Evolutionary conservation across 352 stramenopile genomes (phyloP).

Genomic region (Globisporangium solare): DNA sequence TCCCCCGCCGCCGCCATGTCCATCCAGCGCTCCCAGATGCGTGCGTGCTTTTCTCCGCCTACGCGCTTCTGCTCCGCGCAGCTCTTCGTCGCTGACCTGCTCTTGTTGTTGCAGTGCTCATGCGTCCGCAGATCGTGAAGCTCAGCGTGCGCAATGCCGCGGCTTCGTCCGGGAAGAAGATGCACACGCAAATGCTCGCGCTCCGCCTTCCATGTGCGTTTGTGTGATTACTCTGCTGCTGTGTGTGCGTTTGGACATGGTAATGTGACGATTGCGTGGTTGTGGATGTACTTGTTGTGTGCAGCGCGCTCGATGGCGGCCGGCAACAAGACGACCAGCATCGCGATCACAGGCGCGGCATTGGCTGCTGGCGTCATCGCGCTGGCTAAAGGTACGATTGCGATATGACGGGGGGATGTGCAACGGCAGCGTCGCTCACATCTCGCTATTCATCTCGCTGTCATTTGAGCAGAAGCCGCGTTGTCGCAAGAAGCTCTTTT

Average conservation of each 20-base stretch:
- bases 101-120: conserved; percentile 22
- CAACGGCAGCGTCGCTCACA: too few species aligned
- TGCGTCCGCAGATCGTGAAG: conserved; percentile 36
- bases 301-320: conserved; percentile 15
- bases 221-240: not conserved
- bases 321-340: conserved; percentile 5
- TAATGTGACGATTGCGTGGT: too few species aligned
- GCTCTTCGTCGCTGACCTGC: not conserved
- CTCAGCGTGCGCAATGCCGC: conserved; percentile 25
- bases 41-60: conserved; percentile 7
- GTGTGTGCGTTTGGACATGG: not conserved
- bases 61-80: too few species aligned
- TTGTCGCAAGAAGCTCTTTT: conserved; percentile 48
- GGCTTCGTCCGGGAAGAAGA: conserved; percentile 24
- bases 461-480: conserved; percentile 19
- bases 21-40: conserved; percentile 16
- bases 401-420: not conserved
- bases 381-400: conserved; percentile 29
- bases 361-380: conserved; percentile 40
- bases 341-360: conserved; percentile 40
- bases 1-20: conserved; percentile 7
- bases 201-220: conserved; percentile 25
- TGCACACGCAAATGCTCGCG: conserved; percentile 23
- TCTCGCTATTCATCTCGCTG: too few species aligned
- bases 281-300: not conserved